Conservation (phyloP, 2,329 filamentous ascomycete genomes). For the Penicillium palitans region DNA sequence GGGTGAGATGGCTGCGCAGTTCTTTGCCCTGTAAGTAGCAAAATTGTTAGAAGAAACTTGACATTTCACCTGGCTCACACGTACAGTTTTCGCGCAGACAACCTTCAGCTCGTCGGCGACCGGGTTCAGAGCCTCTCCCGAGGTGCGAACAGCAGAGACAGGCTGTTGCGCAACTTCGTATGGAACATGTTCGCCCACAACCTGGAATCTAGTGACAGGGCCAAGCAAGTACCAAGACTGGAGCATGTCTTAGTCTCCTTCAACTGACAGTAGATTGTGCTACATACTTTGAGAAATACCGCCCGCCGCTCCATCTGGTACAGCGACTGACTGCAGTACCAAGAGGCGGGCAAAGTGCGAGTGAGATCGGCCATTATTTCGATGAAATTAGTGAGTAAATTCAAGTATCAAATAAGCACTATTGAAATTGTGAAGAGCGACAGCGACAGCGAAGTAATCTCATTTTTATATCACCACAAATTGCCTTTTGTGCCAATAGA, state of each 20-base stretch:
- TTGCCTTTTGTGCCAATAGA: too few relatives aligned
- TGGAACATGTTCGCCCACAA: conserved; percentile 42
- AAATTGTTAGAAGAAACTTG: not conserved
- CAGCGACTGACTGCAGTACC: conserved; percentile 52
- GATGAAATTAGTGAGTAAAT: not conserved
- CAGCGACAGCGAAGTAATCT: conserved; percentile 1
- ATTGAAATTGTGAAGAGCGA: not conserved
- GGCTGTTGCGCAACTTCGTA: conserved; percentile 55
- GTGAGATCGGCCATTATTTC: conserved; percentile 35
- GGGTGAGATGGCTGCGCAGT: conserved; percentile 46
- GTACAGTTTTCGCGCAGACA: conserved; percentile 35
- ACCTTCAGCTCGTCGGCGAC: conserved; percentile 44
- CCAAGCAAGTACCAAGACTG: conserved; percentile 57
- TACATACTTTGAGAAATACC: conserved; percentile 50
- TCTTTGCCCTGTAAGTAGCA: conserved; percentile 16
- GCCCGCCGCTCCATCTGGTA: conserved; percentile 53
- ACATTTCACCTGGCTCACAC: not conserved
- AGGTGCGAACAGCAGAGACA: conserved; percentile 42
- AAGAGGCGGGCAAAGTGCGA: conserved; percentile 53
- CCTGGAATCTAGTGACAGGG: conserved; percentile 52
- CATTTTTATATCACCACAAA: conserved; percentile 9
- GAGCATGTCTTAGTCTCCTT: conserved; percentile 8
- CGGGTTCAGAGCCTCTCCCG: conserved; percentile 30
- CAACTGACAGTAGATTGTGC: not conserved
- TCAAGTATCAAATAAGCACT: not conserved